Evolutionary conservation across 2,329 filamentous ascomycete genomes (phyloP), one percentile per base, ranked within the genome.

Genomic region (Alternaria metachromatica): DNA sequence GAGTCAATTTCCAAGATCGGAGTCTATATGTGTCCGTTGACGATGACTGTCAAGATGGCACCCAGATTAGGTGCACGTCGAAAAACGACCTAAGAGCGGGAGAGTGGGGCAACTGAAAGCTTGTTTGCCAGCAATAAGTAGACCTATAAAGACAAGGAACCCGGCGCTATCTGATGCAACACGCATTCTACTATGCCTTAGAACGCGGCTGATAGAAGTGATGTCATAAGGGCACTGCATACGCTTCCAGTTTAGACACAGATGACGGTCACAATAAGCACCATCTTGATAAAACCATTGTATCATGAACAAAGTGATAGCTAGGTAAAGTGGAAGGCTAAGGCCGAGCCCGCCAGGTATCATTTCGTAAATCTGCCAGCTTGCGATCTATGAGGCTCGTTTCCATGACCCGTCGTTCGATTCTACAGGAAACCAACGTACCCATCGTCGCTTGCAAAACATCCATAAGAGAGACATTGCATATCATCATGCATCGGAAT

Each of bases 311-410:
- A 65, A 61, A 64, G 60, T 65, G 56, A 65, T 68, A 67, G 54
- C 44, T 63, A 64, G 49, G 62, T 48, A 62, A 61, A 61, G 68
- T 63, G 65, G 66, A 71, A 69, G 77, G 73, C 74, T 74, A 72
- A 70, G 62, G 65, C 63, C 51, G 66, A 70, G 64, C 68, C 73
- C 75, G 75, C 73, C 75, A 79, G 77, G 77, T 79, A 79, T 79
- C 77, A 77, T 72, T 74, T 76, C 71, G 73, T 77, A 67, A 75
- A 67, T 63, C 62, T 68, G 68, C 60, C 58, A 63, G 60, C 66
- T 66, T 66, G 69, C 69, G 61, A 58, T 65, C 67, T 65, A 56
- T 69, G 64, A 62, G 58, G 55, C 64, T 65, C 60, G 63, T 63
- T 69, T 68, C 66, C 68, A 66, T 70, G 66, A 69, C 64, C 68